Base-by-base conservation (phyloP, 1,284 basidiomycete genomes). In the Sanghuangporus baumii region DNA sequence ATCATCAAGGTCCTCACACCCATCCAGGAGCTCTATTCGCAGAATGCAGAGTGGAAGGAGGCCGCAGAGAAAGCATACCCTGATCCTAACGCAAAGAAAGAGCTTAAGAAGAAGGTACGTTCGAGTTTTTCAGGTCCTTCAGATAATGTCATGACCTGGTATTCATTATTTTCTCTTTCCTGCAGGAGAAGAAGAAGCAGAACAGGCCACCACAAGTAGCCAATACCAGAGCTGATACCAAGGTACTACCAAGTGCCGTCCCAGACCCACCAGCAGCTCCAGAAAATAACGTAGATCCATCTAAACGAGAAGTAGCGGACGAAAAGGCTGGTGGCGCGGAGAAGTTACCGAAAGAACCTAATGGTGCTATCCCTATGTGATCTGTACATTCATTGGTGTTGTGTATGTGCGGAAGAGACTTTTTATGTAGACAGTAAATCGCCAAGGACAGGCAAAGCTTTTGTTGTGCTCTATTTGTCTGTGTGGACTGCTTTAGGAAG, bases 61-160 rank as follows among this genome's bases (percentile, higher is more conserved):
- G 78, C 89, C 8, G 89, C 92, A 72, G 82, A 82, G 69, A 75
- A 88, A 18, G 96, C 94, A 16, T 99, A 98, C 79, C 95, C 95
- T 0, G 84, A 88, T 71, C 84, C 86, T 1, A 85, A 83, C 59
- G 81, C 81, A 2, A 85, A 86, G 69, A 79, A 80, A 20, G 81
- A 81, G 66, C 81, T 79, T 64, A 84, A 87, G 74, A 88, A 87
- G 71, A 89, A 88, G 68, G 82, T 78, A 77, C 71, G 54, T 18
- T 81, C 67, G 3, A 59, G 8, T n/a, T 58, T 16, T 46, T 46
- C 16, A 18, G 43, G 7, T 16, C 46, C 1, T 31, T n/a, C 11
- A 9, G 16, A 37, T 54, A 16, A 4, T 31, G 26, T 4, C 26
- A 31, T 31, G 16, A 48, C 9, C 37, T 26, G 14, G 6, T 23